Base-by-base conservation (phyloP, 345 rosid species). In the Citrus australasica region DNA sequence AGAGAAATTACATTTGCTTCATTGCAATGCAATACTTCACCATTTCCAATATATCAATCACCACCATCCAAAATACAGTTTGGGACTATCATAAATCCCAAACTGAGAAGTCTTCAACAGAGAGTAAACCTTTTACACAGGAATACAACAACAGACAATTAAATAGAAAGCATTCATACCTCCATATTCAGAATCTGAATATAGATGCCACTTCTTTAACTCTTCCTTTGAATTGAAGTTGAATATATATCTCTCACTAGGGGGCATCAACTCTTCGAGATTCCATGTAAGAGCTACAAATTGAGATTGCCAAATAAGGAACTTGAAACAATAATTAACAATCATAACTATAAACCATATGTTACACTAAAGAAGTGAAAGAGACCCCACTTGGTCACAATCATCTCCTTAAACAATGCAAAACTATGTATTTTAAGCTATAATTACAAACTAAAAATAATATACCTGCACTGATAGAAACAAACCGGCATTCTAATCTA, bases 141-240 rank as follows among this genome's bases (percentile, higher is more conserved):
- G 61, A 19, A 32, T 35, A 63, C 7, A 24, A 58, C 4, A 16
- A 38, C 5, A 28, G 5, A 28, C 72, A 63, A 28, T 70, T 68
- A 71, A 66, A 61, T 51, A 30, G 78, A 64, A 75, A 65, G 46
- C 9, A 25, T 59, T 73, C 53, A 51, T 88, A 95, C 99, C 98
- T 86, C 98, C 99, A 81, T 84, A 95, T 81, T 93, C 96, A 68
- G 98, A 89, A 85, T 93, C 99, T 3, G 99, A 93, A 85, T 91
- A 93, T 3, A 93, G 83, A 86, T 95, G 98, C 99, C 99, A 93
- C 80, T 81, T 90, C 60, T 89, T 93, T 14, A 95, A 82, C 83
- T 95, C 94, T 71, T 93, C 93, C 85, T 82, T 93, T 0, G 98
- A 88, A 80, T 81, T 83, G 83, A 95, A 95, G 80, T 83, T 88